Conservation (phyloP, 2,329 filamentous ascomycete species). For the Fusarium compactum region DNA sequence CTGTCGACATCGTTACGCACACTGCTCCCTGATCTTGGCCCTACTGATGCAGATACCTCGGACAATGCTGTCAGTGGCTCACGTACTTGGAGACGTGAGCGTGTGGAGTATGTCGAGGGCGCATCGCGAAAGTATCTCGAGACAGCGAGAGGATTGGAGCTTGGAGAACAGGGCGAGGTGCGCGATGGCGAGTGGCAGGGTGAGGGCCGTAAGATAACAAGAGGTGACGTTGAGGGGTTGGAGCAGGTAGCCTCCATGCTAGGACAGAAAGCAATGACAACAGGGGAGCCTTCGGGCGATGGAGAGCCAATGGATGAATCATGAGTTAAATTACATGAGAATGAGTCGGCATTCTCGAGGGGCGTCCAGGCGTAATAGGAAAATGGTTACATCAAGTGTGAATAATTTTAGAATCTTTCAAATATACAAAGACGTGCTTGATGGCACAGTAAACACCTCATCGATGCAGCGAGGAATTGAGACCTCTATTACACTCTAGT, state of each 20-base stretch:
- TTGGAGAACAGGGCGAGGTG: conserved; percentile 71
- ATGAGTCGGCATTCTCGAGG: neutral
- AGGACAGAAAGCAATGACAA: conserved; percentile 41
- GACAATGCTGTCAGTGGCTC: conserved; percentile 52
- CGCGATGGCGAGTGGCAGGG: conserved; percentile 74
- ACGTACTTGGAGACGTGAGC: conserved; percentile 74
- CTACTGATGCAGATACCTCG: conserved; percentile 49
- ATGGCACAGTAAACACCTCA: conserved; percentile 17
- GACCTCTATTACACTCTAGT: conserved; percentile 34
- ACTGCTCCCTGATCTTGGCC: conserved; percentile 72
- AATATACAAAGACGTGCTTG: conserved; percentile 31
- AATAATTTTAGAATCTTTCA: conserved; percentile 10
- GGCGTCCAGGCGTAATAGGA: conserved; percentile 35
- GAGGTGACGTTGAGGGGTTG: conserved; percentile 68
- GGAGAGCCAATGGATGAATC: conserved; percentile 50
- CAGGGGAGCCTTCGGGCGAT: neutral
- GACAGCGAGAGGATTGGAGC: conserved; percentile 73
- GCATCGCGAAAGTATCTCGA: conserved; percentile 84
- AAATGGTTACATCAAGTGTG: conserved; percentile 3
- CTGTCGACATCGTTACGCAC: conserved; percentile 71
- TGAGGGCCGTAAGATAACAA: conserved; percentile 61
- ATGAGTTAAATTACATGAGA: conserved; percentile 4
- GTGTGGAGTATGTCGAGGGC: conserved; percentile 85
- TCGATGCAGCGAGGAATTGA: conserved; percentile 36
- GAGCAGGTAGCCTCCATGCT: conserved; percentile 64